phyloP scores from a whole-genome alignment of 306 rosid genomes.

The Alnus glutinosa region DNA sequence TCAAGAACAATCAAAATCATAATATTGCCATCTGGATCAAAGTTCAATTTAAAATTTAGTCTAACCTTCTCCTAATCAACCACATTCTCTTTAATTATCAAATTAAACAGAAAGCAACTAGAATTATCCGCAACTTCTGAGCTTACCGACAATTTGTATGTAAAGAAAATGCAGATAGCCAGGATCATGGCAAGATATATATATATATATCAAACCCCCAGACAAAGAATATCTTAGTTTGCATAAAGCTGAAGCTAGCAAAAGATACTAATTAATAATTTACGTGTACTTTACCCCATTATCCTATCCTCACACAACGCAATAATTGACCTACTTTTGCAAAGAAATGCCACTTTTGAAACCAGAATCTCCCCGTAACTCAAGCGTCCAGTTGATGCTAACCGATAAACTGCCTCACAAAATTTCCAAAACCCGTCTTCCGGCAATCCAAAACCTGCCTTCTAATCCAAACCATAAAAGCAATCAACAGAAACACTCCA shows the following conservation, averaged over 20 bases:
- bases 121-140: conserved; percentile 4
- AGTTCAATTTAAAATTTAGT: not conserved
- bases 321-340: conserved; percentile 5
- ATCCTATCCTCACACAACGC: conserved; percentile 3
- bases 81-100: not conserved
- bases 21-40: conserved; percentile 7
- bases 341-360: not conserved
- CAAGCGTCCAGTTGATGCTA: conserved; percentile 1
- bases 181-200: not conserved
- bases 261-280: conserved; percentile 20
- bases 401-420: conserved; percentile 18
- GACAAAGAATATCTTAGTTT: not conserved
- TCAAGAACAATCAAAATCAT: conserved; percentile 8
- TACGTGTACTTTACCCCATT: conserved; percentile 7
- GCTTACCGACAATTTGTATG: not conserved
- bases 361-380: not conserved
- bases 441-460: conserved; percentile 7
- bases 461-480: conserved; percentile 26
- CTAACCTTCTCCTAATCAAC: conserved; percentile 2
- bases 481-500: conserved; percentile 12
- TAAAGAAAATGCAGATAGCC: not conserved
- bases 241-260: conserved; percentile 5
- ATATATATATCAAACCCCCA: not conserved
- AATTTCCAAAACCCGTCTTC: conserved; percentile 17
- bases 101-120: conserved; percentile 6